Evolutionary conservation across 495 filamentous ascomycete genomes (phyloP).

Genomic region (Mytilinidion resinicola): DNA sequence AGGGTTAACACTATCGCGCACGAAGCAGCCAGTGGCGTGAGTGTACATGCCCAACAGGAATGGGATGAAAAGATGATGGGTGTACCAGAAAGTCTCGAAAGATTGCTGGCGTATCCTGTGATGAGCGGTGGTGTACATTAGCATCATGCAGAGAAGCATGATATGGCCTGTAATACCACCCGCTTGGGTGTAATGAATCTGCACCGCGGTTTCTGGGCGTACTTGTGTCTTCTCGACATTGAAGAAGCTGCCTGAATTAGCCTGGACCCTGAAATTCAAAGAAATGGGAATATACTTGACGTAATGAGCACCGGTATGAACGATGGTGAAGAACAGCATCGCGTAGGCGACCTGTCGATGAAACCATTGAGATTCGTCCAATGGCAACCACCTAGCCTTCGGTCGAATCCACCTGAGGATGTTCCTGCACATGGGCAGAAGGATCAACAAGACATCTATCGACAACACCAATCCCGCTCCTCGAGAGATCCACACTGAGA

Average conservation of each 20-base stretch:
- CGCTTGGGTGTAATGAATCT: constrained; percentile 86
- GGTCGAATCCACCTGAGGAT: constrained; percentile 76
- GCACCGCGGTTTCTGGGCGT: constrained; percentile 70
- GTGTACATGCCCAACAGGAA: constrained; percentile 93
- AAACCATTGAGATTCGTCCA: constrained; percentile 95
- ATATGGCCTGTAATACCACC: constrained; percentile 95
- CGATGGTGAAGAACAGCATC: constrained; percentile 70
- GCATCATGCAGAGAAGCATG: constrained; percentile 96
- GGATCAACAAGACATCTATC: constrained; percentile 78
- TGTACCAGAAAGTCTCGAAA: constrained; percentile 99
- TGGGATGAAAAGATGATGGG: constrained; percentile 93
- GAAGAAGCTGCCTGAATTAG: constrained; percentile 64
- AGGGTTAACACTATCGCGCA: constrained; percentile 47
- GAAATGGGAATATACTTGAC: constrained; percentile 69
- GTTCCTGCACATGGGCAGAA: constrained; percentile 92
- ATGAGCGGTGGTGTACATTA: constrained; percentile 97
- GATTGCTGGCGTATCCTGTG: constrained; percentile 90
- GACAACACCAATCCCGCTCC: constrained; percentile 79
- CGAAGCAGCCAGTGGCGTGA: constrained; percentile 93
- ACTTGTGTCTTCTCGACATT: constrained; percentile 86
- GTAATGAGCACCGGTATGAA: constrained; percentile 79
- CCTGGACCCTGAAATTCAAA: background rate
- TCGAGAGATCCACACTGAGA: constrained; percentile 92
- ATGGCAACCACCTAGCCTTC: constrained; percentile 77
- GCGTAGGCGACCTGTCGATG: constrained; percentile 93